A percentile compares a stretch with the other conserved stretches of the same genome.
These are phyloP conservation scores for Sclerotinia glacialis DNA, from an alignment of 2,329 filamentous ascomycete genomes.

Conservation along the genomic window DNA sequence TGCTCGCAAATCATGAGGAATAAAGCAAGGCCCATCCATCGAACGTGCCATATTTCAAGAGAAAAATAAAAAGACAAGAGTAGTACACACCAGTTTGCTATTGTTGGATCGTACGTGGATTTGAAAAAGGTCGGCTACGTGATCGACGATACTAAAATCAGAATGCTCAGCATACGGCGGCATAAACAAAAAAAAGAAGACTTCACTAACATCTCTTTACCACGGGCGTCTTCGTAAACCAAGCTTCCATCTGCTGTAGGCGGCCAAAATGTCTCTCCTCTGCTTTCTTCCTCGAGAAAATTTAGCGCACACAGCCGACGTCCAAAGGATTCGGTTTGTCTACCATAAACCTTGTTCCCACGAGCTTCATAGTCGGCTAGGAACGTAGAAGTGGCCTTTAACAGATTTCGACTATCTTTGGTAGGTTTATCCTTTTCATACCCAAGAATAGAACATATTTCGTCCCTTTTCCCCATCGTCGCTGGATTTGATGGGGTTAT, in stretches of 20 bases:
- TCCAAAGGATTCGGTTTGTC: constrained; percentile 11
- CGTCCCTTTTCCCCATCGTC: constrained; percentile 16
- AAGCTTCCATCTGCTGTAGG: constrained; percentile 12
- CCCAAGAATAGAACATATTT: constrained; percentile 23
- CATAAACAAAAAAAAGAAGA: background rate
- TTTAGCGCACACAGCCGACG: constrained; percentile 20
- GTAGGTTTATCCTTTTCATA: constrained; percentile 21
- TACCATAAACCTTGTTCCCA: constrained; percentile 18
- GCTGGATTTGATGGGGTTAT: background rate
- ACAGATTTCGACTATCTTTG: constrained; percentile 18
- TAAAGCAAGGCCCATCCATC: background rate
- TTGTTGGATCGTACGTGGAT: constrained; percentile 20
- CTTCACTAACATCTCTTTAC: constrained; percentile 16
- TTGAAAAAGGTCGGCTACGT: constrained; percentile 17
- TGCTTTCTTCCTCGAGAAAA: constrained; percentile 22
- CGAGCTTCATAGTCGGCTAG: constrained; percentile 20
- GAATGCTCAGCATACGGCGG: background rate
- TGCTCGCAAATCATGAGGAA: background rate
- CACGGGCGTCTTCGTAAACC: constrained; percentile 10
- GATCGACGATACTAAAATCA: constrained; percentile 13
- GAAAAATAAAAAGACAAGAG: background rate
- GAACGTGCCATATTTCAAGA: background rate
- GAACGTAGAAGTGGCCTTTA: constrained; percentile 16
- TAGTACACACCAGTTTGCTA: constrained; percentile 11
- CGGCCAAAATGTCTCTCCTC: constrained; percentile 22